phyloP scores from a whole-genome alignment of 768 basidiomycete genomes.

The Trichaptum fuscoviolaceum region DNA sequence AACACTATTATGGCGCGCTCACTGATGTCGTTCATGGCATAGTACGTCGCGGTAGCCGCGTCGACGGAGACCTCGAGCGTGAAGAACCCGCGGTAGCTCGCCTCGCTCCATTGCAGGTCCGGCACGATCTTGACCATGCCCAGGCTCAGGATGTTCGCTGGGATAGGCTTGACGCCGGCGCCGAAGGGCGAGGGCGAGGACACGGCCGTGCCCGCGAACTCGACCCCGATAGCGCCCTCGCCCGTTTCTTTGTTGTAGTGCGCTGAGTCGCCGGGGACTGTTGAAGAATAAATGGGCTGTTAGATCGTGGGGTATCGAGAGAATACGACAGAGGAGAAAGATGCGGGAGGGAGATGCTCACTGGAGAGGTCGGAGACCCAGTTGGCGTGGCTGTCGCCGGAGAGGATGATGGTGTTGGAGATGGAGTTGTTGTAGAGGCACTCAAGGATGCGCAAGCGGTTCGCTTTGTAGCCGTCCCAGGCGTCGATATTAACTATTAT shows the following conservation, averaged over 20 bases:
- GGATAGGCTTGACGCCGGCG: slow-evolving; percentile 13
- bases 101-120: slow-evolving; percentile 24
- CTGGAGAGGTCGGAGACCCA: slow-evolving; percentile 23
- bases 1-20: slow-evolving; percentile 1
- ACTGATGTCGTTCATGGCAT: slow-evolving; percentile 17
- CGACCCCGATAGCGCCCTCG: slow-evolving; percentile 20
- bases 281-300: not conserved
- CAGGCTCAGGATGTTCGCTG: slow-evolving; percentile 7
- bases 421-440: slow-evolving; percentile 22
- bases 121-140: slow-evolving; percentile 12
- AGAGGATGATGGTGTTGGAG: slow-evolving; percentile 22
- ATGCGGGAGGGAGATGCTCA: slow-evolving; percentile 11
- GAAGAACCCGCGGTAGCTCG: slow-evolving; percentile 24
- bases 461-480: slow-evolving; percentile 24
- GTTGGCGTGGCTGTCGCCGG: slow-evolving; percentile 26
- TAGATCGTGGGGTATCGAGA: not conserved
- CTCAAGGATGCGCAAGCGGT: slow-evolving; percentile 21
- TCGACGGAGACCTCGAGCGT: slow-evolving; percentile 19
- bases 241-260: slow-evolving; percentile 11
- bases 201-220: slow-evolving; percentile 28
- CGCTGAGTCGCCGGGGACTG: slow-evolving; percentile 9
- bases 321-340: not conserved
- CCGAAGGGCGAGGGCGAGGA: slow-evolving; percentile 19
- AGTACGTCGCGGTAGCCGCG: slow-evolving; percentile 23
- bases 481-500: slow-evolving; percentile 12